Evolutionary conservation across 2,329 filamentous ascomycete species (phyloP).

Genomic region (Neonectria ditissima): DNA sequence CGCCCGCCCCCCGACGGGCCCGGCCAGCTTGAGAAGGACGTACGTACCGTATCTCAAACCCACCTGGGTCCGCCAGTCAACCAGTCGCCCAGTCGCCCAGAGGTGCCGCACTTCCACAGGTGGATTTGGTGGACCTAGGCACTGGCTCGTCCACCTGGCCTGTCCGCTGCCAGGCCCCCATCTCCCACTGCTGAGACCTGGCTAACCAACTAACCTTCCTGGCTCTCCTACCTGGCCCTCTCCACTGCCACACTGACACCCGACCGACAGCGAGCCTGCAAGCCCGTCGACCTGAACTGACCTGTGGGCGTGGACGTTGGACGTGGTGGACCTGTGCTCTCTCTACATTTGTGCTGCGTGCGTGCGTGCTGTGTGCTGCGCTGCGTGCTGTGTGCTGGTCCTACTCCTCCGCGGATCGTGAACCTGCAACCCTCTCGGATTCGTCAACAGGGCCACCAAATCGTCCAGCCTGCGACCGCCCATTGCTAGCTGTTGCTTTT

Average conservation of each 20-base stretch:
- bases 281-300: conserved; percentile 21
- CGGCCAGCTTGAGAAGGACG: conserved; percentile 7
- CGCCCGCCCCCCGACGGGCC: conserved; percentile 3
- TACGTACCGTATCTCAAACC: conserved; percentile 32
- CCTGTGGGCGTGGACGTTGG: conserved; percentile 22
- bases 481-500: conserved; percentile 34
- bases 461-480: conserved; percentile 38
- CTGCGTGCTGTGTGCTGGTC: conserved; percentile 23
- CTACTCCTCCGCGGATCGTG: conserved; percentile 44
- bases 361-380: conserved; percentile 17
- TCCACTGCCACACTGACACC: conserved; percentile 29
- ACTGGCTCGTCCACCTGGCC: conserved; percentile 36
- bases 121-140: conserved; percentile 40
- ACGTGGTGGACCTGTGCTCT: conserved; percentile 24
- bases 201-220: conserved; percentile 16
- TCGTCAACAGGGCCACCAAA: conserved; percentile 36
- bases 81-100: conserved; percentile 38
- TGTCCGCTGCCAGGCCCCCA: conserved; percentile 37
- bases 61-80: conserved; percentile 31
- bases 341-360: conserved; percentile 15
- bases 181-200: conserved; percentile 25
- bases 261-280: conserved; percentile 6
- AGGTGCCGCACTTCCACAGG: conserved; percentile 41
- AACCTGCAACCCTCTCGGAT: conserved; percentile 43
- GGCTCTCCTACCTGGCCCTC: conserved; percentile 16